A percentile compares a stretch with the other conserved stretches of the same genome.
These are phyloP conservation scores for Talaromyces marneffei DNA, from an alignment of 2,329 filamentous ascomycete genomes.

Conservation along the genomic window DNA sequence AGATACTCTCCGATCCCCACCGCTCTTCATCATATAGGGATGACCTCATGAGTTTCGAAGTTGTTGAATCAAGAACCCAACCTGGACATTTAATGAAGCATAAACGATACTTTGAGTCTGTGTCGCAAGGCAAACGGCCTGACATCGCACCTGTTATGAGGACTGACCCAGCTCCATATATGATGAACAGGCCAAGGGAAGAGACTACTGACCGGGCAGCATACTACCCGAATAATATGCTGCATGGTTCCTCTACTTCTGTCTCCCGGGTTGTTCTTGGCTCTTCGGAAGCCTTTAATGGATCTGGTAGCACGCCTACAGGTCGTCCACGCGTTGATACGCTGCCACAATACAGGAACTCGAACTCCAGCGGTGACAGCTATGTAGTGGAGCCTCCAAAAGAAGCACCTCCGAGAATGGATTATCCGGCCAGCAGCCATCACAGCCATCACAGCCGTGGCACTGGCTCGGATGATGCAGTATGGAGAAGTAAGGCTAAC, in stretches of 20 bases:
- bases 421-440: background rate
- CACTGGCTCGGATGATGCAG: constrained; percentile 11
- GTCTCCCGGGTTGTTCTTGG: constrained; percentile 2
- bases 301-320: constrained; percentile 12
- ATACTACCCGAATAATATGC: background rate
- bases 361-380: constrained; percentile 18
- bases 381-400: constrained; percentile 17
- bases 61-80: background rate
- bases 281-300: constrained; percentile 13
- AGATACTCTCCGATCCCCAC: constrained; percentile 13
- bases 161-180: background rate
- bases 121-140: background rate
- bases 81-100: background rate
- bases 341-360: constrained; percentile 12
- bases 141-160: constrained; percentile 1
- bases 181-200: constrained; percentile 2
- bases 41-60: constrained; percentile 12
- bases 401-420: constrained; percentile 12
- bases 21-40: constrained; percentile 1
- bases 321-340: constrained; percentile 14
- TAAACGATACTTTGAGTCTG: background rate
- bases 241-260: background rate
- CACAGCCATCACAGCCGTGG: constrained; percentile 5
- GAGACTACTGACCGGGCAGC: constrained; percentile 12
- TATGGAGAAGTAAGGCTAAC: constrained; percentile 18